Evolutionary conservation across 208 protist species (phyloP).

Genomic region (Leishmania martiniquensis): DNA sequence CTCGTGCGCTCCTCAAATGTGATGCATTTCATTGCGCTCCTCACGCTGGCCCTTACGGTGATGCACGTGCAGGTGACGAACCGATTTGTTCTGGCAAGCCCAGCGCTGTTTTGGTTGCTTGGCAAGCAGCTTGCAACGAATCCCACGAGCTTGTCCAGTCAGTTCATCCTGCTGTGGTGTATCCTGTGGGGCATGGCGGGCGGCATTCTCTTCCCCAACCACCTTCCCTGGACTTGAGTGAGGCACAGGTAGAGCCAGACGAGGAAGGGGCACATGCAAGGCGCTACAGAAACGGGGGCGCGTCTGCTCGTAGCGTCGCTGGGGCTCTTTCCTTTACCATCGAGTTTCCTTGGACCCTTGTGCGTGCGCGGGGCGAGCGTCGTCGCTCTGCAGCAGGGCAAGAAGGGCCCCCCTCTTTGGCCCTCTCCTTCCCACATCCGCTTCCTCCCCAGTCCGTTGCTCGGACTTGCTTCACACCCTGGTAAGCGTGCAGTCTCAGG

Average conservation of each 20-base stretch:
- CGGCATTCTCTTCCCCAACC: conserved; percentile 70
- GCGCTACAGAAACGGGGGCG: too few species aligned
- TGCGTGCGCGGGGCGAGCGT: too few species aligned
- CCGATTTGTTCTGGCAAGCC: conserved; percentile 70
- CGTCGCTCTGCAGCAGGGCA: too few species aligned
- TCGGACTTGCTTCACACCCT: too few species aligned
- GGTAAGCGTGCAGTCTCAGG: too few species aligned
- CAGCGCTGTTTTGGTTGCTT: conserved; percentile 69
- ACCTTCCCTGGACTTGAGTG: conserved; percentile 77
- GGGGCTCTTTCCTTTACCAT: too few species aligned
- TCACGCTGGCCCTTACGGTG: conserved; percentile 49
- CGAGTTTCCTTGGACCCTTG: too few species aligned
- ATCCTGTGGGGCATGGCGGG: conserved; percentile 60
- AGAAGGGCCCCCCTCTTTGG: too few species aligned
- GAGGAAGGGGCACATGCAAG: neutral
- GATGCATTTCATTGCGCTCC: conserved; percentile 45
- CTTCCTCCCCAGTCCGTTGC: too few species aligned
- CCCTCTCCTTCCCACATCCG: too few species aligned
- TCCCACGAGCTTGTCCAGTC: conserved; percentile 32
- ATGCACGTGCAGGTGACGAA: conserved; percentile 86
- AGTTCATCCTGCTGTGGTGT: conserved; percentile 51
- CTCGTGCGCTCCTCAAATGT: conserved; percentile 60
- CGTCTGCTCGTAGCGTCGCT: too few species aligned
- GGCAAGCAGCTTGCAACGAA: conserved; percentile 48
- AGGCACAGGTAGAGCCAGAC: neutral